Evolutionary conservation across 2,329 filamentous ascomycete species (phyloP).

Genomic region (Blastomyces parvus): DNA sequence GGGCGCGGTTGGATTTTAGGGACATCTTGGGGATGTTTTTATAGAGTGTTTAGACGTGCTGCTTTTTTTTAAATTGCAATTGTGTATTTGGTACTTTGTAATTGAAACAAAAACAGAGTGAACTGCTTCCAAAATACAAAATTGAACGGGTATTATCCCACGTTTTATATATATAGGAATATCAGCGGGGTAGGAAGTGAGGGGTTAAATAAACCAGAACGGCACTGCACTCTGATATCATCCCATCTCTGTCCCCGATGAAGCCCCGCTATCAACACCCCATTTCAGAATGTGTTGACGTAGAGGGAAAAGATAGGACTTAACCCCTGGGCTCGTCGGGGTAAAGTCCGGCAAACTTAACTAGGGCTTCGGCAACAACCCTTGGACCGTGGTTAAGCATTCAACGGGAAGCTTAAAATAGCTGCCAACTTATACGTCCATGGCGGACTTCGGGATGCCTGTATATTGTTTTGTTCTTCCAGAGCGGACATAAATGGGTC

Average conservation of each 20-base stretch:
- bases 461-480: no score
- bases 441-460: no score
- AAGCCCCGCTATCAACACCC: background rate
- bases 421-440: no score
- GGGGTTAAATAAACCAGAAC: background rate
- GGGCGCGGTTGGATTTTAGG: slow-evolving; percentile 42
- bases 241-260: background rate
- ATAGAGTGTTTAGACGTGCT: background rate
- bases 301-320: background rate
- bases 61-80: no score
- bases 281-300: background rate
- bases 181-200: background rate
- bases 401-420: background rate
- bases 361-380: background rate
- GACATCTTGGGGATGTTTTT: slow-evolving; percentile 10
- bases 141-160: background rate
- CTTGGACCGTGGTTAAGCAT: background rate
- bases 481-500: no score
- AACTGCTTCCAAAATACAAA: no score
- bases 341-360: background rate
- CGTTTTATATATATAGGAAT: background rate
- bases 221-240: background rate
- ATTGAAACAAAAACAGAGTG: no score
- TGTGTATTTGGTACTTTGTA: background rate
- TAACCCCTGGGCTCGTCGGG: background rate